These are phyloP conservation scores for Talaromyces adpressus DNA, from an alignment of 495 filamentous ascomycete genomes.

Conservation along the genomic window DNA sequence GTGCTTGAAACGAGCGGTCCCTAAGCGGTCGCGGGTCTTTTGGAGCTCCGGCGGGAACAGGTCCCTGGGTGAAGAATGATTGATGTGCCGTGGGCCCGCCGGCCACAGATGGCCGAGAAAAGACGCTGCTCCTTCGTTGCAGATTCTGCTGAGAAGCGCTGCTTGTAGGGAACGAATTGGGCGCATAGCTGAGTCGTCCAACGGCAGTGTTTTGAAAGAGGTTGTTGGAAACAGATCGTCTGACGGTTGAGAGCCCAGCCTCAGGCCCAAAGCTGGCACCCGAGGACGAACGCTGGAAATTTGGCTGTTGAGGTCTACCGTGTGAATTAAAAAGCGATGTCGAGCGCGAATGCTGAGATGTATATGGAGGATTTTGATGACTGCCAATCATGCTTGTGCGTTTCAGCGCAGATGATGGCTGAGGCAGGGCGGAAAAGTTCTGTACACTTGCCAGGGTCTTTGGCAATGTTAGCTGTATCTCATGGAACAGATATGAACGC, in stretches of 20 bases:
- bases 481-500: conserved; percentile 12
- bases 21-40: conserved; percentile 84
- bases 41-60: conserved; percentile 68
- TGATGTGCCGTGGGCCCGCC: conserved; percentile 62
- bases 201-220: conserved; percentile 54
- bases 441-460: conserved; percentile 76
- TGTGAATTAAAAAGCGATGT: conserved; percentile 83
- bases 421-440: conserved; percentile 74
- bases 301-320: conserved; percentile 75
- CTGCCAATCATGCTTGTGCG: conserved; percentile 78
- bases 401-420: conserved; percentile 92
- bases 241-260: conserved; percentile 74
- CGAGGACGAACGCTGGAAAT: conserved; percentile 77
- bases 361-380: conserved; percentile 54
- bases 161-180: conserved; percentile 47
- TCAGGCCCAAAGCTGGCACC: conserved; percentile 65
- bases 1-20: conserved; percentile 69
- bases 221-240: conserved; percentile 71
- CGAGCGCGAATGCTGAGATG: conserved; percentile 67
- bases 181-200: conserved; percentile 65
- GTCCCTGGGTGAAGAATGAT: conserved; percentile 86
- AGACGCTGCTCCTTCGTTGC: conserved; percentile 82
- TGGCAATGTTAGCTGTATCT: conserved; percentile 13
- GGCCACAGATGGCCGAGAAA: conserved; percentile 56
- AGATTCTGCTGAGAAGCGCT: conserved; percentile 27